Conservation (phyloP, 257 asterid species). For the Nicotiana obtusifolia region DNA sequence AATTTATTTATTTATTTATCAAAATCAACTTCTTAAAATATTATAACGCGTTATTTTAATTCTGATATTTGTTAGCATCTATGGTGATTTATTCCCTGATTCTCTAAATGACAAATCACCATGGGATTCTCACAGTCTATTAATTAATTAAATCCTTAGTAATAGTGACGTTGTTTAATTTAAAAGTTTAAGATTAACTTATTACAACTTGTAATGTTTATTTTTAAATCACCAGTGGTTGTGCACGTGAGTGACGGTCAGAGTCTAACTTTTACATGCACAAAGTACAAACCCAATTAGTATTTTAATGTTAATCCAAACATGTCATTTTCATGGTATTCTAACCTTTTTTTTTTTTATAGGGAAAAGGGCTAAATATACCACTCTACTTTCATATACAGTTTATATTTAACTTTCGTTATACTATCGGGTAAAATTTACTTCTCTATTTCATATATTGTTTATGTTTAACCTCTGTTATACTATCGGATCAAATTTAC, state of each 20-base stretch:
- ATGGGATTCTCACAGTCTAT: background rate
- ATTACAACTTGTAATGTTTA: too few relatives aligned
- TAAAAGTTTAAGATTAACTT: too few relatives aligned
- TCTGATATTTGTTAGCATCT: background rate
- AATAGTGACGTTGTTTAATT: too few relatives aligned
- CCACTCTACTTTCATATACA: too few relatives aligned
- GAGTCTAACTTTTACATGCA: constrained; percentile 1
- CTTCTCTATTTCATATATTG: too few relatives aligned
- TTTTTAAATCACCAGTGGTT: background rate
- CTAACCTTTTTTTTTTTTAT: background rate
- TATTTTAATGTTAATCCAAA: background rate
- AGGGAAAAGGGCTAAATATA: too few relatives aligned
- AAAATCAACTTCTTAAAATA: background rate
- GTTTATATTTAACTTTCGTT: too few relatives aligned
- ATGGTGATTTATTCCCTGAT: background rate
- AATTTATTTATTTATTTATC: background rate
- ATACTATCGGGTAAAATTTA: too few relatives aligned
- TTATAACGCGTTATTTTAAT: background rate
- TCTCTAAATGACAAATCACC: background rate
- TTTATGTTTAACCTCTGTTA: too few relatives aligned
- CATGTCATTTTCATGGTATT: background rate
- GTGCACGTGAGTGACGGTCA: background rate
- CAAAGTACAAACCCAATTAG: background rate
- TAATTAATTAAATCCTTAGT: constrained; percentile 7
- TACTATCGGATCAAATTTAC: too few relatives aligned